These are phyloP conservation scores for Blastocystis sp. DNA, from an alignment of 352 stramenopile species.

Conservation along the genomic window DNA sequence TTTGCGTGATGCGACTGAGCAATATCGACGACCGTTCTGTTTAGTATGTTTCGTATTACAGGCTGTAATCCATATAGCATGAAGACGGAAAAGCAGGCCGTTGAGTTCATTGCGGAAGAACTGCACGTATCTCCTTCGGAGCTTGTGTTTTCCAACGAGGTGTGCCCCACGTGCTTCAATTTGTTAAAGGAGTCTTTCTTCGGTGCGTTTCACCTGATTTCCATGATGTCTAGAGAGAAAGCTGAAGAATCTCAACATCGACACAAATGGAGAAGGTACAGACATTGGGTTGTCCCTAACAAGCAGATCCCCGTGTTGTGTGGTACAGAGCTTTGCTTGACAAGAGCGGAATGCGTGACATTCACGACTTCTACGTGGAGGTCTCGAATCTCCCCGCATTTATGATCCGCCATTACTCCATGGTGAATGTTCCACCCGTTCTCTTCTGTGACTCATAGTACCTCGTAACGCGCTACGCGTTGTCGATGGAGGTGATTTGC, in stretches of 20 bases:
- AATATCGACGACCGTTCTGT: slow-evolving; percentile 23
- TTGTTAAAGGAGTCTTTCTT: slow-evolving; percentile 35
- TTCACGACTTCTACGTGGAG: slow-evolving; percentile 53
- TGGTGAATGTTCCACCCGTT: slow-evolving; percentile 44
- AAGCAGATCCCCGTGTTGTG: slow-evolving; percentile 37
- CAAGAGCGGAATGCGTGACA: slow-evolving; percentile 40
- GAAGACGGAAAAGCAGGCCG: slow-evolving; percentile 30
- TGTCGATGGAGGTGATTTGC: slow-evolving; percentile 31
- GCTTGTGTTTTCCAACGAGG: slow-evolving; percentile 9
- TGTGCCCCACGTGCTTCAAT: slow-evolving; percentile 61
- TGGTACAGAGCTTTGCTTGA: slow-evolving; percentile 1
- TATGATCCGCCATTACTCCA: slow-evolving; percentile 49
- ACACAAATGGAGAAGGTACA: background rate
- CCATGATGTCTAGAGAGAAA: slow-evolving; percentile 4
- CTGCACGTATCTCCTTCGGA: slow-evolving; percentile 8
- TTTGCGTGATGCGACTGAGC: slow-evolving; percentile 46
- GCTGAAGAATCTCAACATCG: slow-evolving; percentile 20
- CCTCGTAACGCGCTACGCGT: slow-evolving; percentile 1
- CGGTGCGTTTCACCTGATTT: background rate
- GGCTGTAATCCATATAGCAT: slow-evolving; percentile 10
- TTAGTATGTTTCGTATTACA: slow-evolving; percentile 6
- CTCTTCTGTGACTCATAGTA: slow-evolving; percentile 4
- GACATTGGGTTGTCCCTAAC: background rate
- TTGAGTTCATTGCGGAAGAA: slow-evolving; percentile 35
- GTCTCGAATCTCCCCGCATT: slow-evolving; percentile 50